phyloP scores from a whole-genome alignment of 331 rosid species.

The Rosa hybrid region DNA sequence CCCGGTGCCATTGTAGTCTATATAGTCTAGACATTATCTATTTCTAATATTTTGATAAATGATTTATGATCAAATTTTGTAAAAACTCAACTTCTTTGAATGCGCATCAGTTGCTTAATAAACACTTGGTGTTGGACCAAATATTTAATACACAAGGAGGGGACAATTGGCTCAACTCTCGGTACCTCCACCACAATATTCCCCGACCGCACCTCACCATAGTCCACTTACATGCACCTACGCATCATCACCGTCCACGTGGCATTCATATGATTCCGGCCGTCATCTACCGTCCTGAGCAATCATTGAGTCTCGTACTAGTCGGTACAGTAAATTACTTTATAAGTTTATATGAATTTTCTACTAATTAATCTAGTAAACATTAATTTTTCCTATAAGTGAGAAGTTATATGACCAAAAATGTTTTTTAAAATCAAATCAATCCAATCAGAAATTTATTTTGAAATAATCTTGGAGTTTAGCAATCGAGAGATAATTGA shows the following conservation, averaged over 20 bases:
- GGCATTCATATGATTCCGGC: slow-evolving; percentile 13
- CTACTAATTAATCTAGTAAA: no score
- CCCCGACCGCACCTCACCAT: slow-evolving; percentile 2
- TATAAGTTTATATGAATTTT: no score
- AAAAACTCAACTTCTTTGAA: slow-evolving; percentile 18
- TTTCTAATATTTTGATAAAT: background rate
- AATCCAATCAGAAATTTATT: no score
- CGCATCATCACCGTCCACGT: slow-evolving; percentile 25
- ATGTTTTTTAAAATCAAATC: no score
- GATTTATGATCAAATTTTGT: background rate
- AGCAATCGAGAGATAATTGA: background rate
- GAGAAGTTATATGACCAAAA: no score
- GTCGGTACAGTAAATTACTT: no score
- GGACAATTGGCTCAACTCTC: slow-evolving; percentile 31
- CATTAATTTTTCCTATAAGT: no score
- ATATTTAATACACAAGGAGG: slow-evolving; percentile 14
- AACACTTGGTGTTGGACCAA: slow-evolving; percentile 14
- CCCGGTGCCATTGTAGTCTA: background rate
- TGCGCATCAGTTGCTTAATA: slow-evolving; percentile 12
- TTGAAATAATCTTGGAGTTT: no score
- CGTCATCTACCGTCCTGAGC: background rate
- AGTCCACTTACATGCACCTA: background rate
- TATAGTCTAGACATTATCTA: background rate
- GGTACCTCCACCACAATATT: slow-evolving; percentile 26
- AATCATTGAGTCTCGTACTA: background rate